Evolutionary conservation across 2,329 filamentous ascomycete genomes (phyloP).

Genomic region (Thielaviopsis ethacetica): DNA sequence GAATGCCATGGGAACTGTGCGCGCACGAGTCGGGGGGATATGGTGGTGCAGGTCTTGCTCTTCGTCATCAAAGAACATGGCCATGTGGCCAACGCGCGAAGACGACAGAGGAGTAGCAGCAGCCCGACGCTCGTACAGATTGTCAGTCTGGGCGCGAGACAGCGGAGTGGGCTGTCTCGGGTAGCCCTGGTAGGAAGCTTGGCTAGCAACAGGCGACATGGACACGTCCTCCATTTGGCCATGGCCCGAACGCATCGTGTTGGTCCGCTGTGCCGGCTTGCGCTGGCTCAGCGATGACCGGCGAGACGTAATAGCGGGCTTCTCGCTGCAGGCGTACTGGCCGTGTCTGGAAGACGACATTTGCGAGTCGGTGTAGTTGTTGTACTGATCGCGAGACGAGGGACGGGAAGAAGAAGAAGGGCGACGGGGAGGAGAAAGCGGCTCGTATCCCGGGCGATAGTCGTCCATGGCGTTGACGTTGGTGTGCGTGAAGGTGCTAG

Average conservation of each 20-base stretch:
- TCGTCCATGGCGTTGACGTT: not conserved
- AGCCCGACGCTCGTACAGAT: not conserved
- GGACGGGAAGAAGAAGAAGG: not conserved
- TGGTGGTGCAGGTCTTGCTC: not conserved
- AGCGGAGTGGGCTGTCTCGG: not conserved
- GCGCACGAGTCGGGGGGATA: not conserved
- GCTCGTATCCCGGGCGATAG: not conserved
- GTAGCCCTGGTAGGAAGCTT: not conserved
- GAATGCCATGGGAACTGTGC: not conserved
- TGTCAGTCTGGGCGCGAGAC: not conserved
- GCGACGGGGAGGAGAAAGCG: conserved; percentile 7
- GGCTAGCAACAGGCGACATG: not conserved
- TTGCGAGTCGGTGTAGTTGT: not conserved
- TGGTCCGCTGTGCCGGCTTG: not conserved
- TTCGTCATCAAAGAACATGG: conserved; percentile 2
- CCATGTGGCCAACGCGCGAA: not conserved
- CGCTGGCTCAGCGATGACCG: not conserved
- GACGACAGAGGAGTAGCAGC: not conserved
- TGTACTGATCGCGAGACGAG: not conserved
- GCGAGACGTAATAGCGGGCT: not conserved
- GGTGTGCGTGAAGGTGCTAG: not conserved
- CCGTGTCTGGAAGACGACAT: not conserved
- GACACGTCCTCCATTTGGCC: not conserved
- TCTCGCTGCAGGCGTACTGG: not conserved
- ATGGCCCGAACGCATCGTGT: not conserved